Evolutionary conservation across 345 rosid genomes (phyloP).

Genomic region (Citrus medica): DNA sequence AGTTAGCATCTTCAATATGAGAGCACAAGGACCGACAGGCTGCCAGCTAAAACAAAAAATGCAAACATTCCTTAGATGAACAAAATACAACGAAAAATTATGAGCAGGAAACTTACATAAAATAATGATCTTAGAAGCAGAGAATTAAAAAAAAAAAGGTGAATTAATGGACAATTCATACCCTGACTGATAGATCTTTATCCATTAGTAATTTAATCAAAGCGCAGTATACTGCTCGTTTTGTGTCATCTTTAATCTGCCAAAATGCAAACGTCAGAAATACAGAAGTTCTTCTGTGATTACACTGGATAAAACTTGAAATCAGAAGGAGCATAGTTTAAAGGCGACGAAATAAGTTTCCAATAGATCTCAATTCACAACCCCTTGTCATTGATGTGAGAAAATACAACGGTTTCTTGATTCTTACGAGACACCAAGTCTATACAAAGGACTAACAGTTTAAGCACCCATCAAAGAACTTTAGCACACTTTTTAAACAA

Average conservation of each 20-base stretch:
- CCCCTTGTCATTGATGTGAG: not conserved
- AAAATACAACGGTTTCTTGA: not conserved
- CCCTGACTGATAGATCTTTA: conserved; percentile 86
- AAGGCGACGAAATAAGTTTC: not conserved
- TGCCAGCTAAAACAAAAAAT: conserved; percentile 68
- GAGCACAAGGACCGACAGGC: conserved; percentile 92
- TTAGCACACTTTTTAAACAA: conserved; percentile 1
- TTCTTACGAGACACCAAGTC: not conserved
- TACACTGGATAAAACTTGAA: not conserved
- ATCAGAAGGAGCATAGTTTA: not conserved
- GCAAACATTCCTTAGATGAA: conserved; percentile 29
- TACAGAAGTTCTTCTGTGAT: not conserved
- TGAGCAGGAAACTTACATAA: not conserved
- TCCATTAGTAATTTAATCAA: conserved; percentile 80
- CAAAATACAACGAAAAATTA: not conserved
- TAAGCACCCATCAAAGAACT: not conserved
- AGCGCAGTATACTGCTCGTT: conserved; percentile 87
- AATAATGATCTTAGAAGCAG: not conserved
- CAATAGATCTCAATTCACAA: not conserved
- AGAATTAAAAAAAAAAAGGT: not conserved
- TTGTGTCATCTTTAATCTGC: conserved; percentile 91
- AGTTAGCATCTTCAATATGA: conserved; percentile 95
- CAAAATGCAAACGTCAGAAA: conserved; percentile 27
- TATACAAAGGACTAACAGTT: not conserved
- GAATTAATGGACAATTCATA: conserved; percentile 45